Base-by-base conservation (phyloP, 2,329 filamentous ascomycete genomes). In the Ophiosphaerella herpotricha region DNA sequence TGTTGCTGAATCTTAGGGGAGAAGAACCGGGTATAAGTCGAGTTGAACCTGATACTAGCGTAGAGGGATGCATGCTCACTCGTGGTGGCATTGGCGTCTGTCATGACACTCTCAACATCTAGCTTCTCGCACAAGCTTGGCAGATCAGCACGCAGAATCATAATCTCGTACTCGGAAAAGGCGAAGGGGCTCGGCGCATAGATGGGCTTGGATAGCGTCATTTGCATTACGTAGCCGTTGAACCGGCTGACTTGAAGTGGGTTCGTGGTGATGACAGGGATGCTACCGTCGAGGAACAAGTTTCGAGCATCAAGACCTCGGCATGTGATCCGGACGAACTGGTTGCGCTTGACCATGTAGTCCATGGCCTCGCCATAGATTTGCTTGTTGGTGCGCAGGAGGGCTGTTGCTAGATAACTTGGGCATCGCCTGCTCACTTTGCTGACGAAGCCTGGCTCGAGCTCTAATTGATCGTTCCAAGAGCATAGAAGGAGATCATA, bases 341-440 rank as follows among this genome's bases (percentile, higher is more conserved):
- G 55, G 37, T 60, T 48, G 23, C 53, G 50, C 46, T 52, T 58
- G 45, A 50, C 49, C 55, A 56, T 58, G 37, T 64, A 61, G 43
- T 65, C 63, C 41, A 54, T 63, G 7, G 64, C 63, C 49, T 67
- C 64, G 34, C 50, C 48, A 37, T 67, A 52, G n/a, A 67, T 55
- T 50, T 66, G 64, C 47, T 60, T 63, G 55, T 63, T 67, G 37
- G 58, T 40, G 34, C 61, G 58, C 33, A 67, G 48, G 21, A 67
- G 56, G 14, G 61, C 48, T 38, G 54, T 53, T 18, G 63, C 57
- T 36, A 54, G 40, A 45, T 58, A 63, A 43, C 48, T 63, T 42
- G 44, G 44, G 38, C 44, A 52, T 39, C 63, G 60, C 29, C 52
- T 58, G 54, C 57, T 54, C 18, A 65, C 16, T 13, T 52, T 56